Evolutionary conservation across 345 rosid species (phyloP).

Genomic region (Gossypioides kirkii): DNA sequence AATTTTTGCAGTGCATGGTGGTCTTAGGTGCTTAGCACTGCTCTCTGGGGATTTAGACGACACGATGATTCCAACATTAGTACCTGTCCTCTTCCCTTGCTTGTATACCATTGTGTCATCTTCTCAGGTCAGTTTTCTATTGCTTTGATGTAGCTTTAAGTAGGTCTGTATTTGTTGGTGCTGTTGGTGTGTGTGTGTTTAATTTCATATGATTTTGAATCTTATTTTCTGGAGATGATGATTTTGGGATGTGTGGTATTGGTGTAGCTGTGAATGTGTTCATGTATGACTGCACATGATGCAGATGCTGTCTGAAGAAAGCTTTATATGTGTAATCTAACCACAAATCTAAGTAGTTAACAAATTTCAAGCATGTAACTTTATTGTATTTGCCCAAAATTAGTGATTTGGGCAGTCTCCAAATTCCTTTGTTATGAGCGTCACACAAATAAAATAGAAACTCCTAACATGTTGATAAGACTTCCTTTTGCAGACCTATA

Average conservation of each 20-base stretch:
- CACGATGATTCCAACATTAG: conserved; percentile 56
- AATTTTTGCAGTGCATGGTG: conserved; percentile 66
- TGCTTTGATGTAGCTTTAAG: conserved; percentile 4
- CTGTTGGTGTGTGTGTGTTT: not conserved
- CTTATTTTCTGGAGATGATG: conserved; percentile 3
- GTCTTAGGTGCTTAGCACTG: conserved; percentile 82
- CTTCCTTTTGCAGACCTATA: conserved; percentile 51
- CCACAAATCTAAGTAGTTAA: not conserved
- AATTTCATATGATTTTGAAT: conserved; percentile 1
- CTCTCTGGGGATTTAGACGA: conserved; percentile 85
- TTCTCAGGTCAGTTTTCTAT: conserved; percentile 52
- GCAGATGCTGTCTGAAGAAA: not conserved
- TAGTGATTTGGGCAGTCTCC: not conserved
- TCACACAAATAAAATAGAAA: not conserved
- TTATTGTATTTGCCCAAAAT: not conserved
- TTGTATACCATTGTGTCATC: conserved; percentile 74
- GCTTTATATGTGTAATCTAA: not conserved
- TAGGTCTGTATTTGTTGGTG: not conserved
- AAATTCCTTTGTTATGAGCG: not conserved
- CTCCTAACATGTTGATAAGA: not conserved
- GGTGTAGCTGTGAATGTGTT: not conserved
- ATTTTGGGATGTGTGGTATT: not conserved
- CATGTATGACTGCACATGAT: not conserved
- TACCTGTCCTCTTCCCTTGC: conserved; percentile 79
- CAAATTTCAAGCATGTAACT: not conserved